Conservation (phyloP, 441 rosid genomes). For the Capsella rubella region DNA sequence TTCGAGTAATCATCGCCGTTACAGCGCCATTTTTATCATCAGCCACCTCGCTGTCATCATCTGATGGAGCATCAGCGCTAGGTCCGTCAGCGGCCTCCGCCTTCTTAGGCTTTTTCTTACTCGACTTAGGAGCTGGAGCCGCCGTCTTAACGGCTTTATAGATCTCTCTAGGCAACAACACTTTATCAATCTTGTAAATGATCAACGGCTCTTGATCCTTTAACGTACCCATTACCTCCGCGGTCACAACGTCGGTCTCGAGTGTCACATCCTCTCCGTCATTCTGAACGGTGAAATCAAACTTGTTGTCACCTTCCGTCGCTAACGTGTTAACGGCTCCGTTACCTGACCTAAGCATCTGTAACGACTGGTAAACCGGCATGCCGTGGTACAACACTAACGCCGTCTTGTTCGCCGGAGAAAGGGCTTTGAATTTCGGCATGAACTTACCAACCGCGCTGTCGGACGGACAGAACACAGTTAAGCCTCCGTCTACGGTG, state of each 20-base stretch:
- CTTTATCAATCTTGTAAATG: slow-evolving; percentile 58
- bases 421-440: slow-evolving; percentile 64
- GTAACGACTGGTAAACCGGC: slow-evolving; percentile 62
- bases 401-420: slow-evolving; percentile 55
- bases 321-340: slow-evolving; percentile 69
- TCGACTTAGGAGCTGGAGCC: slow-evolving; percentile 41
- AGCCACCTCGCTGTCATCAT: slow-evolving; percentile 52
- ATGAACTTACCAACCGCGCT: slow-evolving; percentile 50
- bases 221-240: slow-evolving; percentile 55
- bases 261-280: slow-evolving; percentile 63
- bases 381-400: slow-evolving; percentile 65
- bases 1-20: not conserved
- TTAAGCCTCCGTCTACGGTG: slow-evolving; percentile 66
- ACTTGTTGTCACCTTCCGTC: slow-evolving; percentile 65
- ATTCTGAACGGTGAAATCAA: slow-evolving; percentile 62
- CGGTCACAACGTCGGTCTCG: slow-evolving; percentile 60
- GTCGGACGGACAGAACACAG: slow-evolving; percentile 72
- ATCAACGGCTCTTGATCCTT: slow-evolving; percentile 68
- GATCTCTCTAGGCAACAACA: slow-evolving; percentile 61
- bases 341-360: slow-evolving; percentile 61
- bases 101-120: slow-evolving; percentile 44
- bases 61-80: slow-evolving; percentile 60
- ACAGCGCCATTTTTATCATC: slow-evolving; percentile 41
- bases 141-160: slow-evolving; percentile 46
- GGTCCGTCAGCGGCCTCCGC: slow-evolving; percentile 54